Base-by-base conservation (phyloP, 2,329 filamentous ascomycete species). In the Fusarium nisikadoi region DNA sequence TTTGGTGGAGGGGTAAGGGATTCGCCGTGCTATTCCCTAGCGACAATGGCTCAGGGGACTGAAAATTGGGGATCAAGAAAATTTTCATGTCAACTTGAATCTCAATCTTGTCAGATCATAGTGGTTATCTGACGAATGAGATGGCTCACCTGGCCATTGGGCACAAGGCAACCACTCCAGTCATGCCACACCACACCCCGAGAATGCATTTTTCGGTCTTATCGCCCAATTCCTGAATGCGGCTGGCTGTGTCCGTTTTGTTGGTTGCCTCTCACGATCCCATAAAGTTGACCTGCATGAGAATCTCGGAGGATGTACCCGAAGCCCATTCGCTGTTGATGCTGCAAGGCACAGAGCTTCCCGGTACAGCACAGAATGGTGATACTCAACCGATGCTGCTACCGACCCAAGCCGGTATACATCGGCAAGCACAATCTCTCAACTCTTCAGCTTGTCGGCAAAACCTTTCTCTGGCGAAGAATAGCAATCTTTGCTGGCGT, bases 31-130 rank as follows among this genome's bases (percentile, higher is more conserved):
- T 67, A 60, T 65, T 55, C 49, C 47, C 39, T 38, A 31, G 43
- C 50, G 53, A 56, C 42, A 55, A 63, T 53, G 46, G 55, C 39
- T 46, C 61, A 49, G 36, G 61, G 54, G 65, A 54, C 52, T 45
- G 54, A 58, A 69, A 73, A 62, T 33, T 39, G 17, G 33, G 36
- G 33, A 45, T 49, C 61, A 55, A 57, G 57, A 65, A 62, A 61
- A 63, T 47, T 69, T 72, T 63, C 43, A 39, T 62, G 52, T 55
- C 58, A 35, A 38, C 35, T 46, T 43, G 36, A 45, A 64, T 64
- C 50, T 64, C 53, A 52, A 23, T 63, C 35, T 65, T 66, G 73
- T 76, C 75, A 76, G 68, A 77, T 76, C 74, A 76, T 70, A 33
- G 39, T 65, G 25, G 46, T 55, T 59, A 43, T 46, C 45, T 29